A percentile compares a stretch with the other conserved stretches of the same genome.
phyloP scores from a whole-genome alignment of 345 rosid genomes.

The Citrus maxima region DNA sequence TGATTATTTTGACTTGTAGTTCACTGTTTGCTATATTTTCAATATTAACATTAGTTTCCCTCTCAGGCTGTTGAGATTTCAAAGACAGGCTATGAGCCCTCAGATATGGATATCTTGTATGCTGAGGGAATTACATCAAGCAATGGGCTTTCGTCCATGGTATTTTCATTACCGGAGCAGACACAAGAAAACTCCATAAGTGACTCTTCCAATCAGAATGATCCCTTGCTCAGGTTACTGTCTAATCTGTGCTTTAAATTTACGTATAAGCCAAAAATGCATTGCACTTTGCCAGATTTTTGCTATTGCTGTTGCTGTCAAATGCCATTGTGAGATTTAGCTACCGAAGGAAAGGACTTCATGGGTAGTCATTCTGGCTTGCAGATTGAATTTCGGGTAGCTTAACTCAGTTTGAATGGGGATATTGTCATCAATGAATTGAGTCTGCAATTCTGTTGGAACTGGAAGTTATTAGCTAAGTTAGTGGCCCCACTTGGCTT shows the following conservation, averaged over 20 bases:
- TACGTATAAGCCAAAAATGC: neutral
- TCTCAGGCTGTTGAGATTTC: slow-evolving; percentile 77
- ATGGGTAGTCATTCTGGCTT: neutral
- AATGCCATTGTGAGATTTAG: neutral
- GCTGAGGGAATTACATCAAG: slow-evolving; percentile 71
- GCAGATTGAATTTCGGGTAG: neutral
- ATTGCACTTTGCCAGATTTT: slow-evolving; percentile 1
- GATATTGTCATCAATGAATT: neutral
- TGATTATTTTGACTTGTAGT: neutral
- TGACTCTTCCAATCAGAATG: slow-evolving; percentile 36
- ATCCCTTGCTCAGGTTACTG: slow-evolving; percentile 52
- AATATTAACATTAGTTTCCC: slow-evolving; percentile 10
- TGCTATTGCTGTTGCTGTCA: neutral
- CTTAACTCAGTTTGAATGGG: neutral
- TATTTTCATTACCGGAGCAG: slow-evolving; percentile 60
- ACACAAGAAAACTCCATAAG: slow-evolving; percentile 24
- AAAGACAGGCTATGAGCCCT: slow-evolving; percentile 64
- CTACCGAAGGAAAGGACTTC: neutral
- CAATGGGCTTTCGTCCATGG: slow-evolving; percentile 67
- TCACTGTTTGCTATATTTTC: neutral
- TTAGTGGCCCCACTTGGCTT: neutral
- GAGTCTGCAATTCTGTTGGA: neutral
- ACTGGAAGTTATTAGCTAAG: neutral
- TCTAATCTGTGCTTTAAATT: neutral
- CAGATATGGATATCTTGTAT: slow-evolving; percentile 78